phyloP scores from a whole-genome alignment of 139 green algal species.

The Chlorella sp. region DNA sequence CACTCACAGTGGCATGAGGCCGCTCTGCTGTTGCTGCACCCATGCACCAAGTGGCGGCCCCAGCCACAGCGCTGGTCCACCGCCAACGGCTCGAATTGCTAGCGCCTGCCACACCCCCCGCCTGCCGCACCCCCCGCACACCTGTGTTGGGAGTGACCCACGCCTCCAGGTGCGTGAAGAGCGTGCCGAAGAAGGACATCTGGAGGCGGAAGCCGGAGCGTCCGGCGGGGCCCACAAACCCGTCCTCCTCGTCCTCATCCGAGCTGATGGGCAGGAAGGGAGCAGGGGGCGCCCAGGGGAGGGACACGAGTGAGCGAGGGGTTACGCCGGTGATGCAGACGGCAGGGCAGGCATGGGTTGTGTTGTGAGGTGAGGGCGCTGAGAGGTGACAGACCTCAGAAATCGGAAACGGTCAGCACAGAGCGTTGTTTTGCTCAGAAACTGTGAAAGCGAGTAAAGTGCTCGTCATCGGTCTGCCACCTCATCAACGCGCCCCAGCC shows the following conservation, averaged over 20 bases:
- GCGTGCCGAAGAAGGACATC: constrained; percentile 41
- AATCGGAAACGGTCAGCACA: no score
- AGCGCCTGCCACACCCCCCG: no score
- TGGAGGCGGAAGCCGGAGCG: constrained; percentile 18
- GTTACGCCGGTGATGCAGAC: no score
- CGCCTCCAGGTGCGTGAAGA: constrained; percentile 41
- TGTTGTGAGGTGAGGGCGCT: no score
- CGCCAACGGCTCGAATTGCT: not conserved
- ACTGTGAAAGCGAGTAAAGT: no score
- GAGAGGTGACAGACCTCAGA: no score
- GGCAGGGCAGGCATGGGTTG: no score
- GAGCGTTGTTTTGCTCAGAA: no score
- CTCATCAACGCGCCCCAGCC: not conserved
- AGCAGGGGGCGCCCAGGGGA: not conserved
- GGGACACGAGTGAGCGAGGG: not conserved
- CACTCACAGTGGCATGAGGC: no score
- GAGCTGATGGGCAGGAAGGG: not conserved
- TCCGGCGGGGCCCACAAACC: not conserved
- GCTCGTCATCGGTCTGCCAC: no score
- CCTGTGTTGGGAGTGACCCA: constrained; percentile 40
- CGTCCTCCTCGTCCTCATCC: not conserved
- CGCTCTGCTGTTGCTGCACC: no score
- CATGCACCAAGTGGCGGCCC: not conserved
- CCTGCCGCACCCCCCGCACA: not conserved
- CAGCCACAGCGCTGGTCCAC: no score